A percentile compares a stretch with the other conserved stretches of the same genome.
These are phyloP conservation scores for Gracilaria vermiculophylla DNA, from an alignment of 23 red algal genomes.

Conservation along the genomic window DNA sequence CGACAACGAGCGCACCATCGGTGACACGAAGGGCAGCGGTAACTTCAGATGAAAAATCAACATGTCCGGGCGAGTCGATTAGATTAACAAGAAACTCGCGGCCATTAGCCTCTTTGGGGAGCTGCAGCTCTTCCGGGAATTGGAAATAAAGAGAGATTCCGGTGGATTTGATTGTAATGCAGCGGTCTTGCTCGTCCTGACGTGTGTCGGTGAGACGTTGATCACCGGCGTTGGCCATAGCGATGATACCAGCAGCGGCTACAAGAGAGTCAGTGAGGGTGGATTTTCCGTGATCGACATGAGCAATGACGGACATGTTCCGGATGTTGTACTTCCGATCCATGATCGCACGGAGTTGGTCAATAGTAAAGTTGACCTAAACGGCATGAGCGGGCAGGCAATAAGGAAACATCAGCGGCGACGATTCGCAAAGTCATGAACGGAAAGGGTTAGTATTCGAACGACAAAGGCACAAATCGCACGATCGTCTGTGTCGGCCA, in stretches of 20 bases:
- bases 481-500: neutral
- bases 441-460: neutral
- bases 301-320: conserved; percentile 99
- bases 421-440: neutral
- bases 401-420: neutral
- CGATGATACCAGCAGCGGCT: conserved; percentile 98
- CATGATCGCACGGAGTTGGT: conserved; percentile 98
- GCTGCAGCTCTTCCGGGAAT: conserved; percentile 68
- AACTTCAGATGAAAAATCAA: conserved; percentile 99
- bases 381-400: neutral
- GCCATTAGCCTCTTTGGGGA: conserved; percentile 92
- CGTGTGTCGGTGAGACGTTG: conserved; percentile 97
- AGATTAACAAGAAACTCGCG: conserved; percentile 95
- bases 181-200: conserved; percentile 98
- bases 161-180: conserved; percentile 99
- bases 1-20: conserved; percentile 98
- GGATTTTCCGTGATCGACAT: conserved; percentile 99
- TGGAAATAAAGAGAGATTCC: conserved; percentile 98
- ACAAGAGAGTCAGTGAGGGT: conserved; percentile 99
- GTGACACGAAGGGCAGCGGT: conserved; percentile 98
- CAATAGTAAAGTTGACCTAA: conserved; percentile 99
- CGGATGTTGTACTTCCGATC: conserved; percentile 96
- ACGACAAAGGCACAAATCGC: neutral
- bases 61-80: conserved; percentile 98
- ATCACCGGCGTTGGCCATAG: conserved; percentile 92